A percentile compares a stretch with the other conserved stretches of the same genome.
These are phyloP conservation scores for Nicotiana sylvestris DNA, from an alignment of 257 asterid genomes.

Conservation along the genomic window DNA sequence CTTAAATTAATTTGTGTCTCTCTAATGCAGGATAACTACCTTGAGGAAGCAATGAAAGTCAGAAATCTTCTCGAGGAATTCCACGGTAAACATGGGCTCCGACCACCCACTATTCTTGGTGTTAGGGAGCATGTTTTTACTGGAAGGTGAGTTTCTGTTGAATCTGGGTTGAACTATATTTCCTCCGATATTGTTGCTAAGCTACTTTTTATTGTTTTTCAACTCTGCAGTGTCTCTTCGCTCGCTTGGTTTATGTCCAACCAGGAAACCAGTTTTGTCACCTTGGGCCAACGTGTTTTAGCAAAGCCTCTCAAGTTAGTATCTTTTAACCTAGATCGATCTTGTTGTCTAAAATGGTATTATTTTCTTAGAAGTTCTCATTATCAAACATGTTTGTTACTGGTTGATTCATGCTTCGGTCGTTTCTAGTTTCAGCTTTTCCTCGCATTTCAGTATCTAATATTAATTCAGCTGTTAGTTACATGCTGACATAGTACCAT, in stretches of 20 bases:
- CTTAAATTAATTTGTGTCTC: not conserved
- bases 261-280: slow-evolving; percentile 98
- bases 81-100: slow-evolving; percentile 83
- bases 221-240: slow-evolving; percentile 86
- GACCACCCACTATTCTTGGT: slow-evolving; percentile 97
- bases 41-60: slow-evolving; percentile 98
- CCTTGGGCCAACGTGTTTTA: slow-evolving; percentile 96
- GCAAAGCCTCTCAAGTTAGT: slow-evolving; percentile 95
- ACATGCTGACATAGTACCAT: not conserved
- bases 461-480: not conserved
- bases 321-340: slow-evolving; percentile 3
- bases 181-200: not conserved
- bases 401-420: not conserved
- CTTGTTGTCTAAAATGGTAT: not conserved
- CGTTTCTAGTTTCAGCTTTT: not conserved
- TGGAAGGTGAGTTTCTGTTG: slow-evolving; percentile 64
- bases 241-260: slow-evolving; percentile 99
- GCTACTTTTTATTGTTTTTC: slow-evolving; percentile 8
- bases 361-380: not conserved
- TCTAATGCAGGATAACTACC: slow-evolving; percentile 84
- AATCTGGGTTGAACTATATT: not conserved
- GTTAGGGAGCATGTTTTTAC: slow-evolving; percentile 97
- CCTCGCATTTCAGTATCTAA: not conserved
- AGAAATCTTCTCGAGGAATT: slow-evolving; percentile 96
- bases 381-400: not conserved